Evolutionary conservation across 257 asterid genomes (phyloP).

Genomic region (Cruciata laevipes): DNA sequence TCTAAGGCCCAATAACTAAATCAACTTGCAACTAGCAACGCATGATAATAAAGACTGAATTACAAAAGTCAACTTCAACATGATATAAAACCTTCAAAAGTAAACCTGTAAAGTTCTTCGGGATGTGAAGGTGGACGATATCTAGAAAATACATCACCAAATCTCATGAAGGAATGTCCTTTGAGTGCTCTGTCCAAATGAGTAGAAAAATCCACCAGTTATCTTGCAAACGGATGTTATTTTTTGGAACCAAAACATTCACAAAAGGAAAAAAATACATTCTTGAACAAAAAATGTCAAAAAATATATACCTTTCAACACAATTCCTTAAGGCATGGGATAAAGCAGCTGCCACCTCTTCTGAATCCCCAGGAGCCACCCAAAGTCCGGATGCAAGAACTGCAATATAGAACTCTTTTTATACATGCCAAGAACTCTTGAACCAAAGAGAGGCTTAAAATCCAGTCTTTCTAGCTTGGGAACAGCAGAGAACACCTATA

Average conservation of each 20-base stretch:
- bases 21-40: background rate
- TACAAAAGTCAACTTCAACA: background rate
- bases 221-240: constrained; percentile 14
- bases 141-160: constrained; percentile 87
- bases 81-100: background rate
- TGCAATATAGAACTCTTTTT: constrained; percentile 24
- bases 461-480: background rate
- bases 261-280: background rate
- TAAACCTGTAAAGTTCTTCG: constrained; percentile 83
- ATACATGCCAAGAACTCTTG: constrained; percentile 4
- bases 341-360: constrained; percentile 90
- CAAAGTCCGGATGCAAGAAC: constrained; percentile 95
- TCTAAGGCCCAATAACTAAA: background rate
- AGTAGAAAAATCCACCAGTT: constrained; percentile 19
- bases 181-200: constrained; percentile 65
- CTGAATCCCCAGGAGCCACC: constrained; percentile 99
- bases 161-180: constrained; percentile 80
- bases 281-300: constrained; percentile 9
- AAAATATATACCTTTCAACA: constrained; percentile 58
- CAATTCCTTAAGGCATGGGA: constrained; percentile 93
- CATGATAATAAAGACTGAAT: background rate
- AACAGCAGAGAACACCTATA: background rate
- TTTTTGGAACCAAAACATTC: background rate
- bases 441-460: constrained; percentile 8
- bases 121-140: constrained; percentile 69